Evolutionary conservation across 306 rosid genomes (phyloP).

Genomic region (Cicer pinnatifidum): DNA sequence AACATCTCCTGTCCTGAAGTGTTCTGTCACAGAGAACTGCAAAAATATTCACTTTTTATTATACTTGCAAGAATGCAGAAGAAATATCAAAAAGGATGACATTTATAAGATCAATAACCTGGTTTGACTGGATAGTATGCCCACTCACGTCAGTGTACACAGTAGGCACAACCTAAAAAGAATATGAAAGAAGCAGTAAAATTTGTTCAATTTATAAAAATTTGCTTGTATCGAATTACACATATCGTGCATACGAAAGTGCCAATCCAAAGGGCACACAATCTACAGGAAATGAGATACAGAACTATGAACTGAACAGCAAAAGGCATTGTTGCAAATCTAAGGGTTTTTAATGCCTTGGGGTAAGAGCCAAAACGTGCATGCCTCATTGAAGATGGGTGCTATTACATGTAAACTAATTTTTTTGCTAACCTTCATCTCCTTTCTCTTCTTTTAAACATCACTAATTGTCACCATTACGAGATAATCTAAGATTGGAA

Average conservation of each 20-base stretch:
- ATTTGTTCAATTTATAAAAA: conserved; percentile 6
- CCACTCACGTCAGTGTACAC: conserved; percentile 86
- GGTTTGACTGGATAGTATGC: conserved; percentile 88
- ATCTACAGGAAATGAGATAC: background rate
- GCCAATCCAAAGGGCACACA: conserved; percentile 9
- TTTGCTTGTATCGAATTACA: background rate
- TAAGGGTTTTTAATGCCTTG: background rate
- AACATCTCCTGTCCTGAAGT: conserved; percentile 70
- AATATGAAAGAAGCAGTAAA: conserved; percentile 33
- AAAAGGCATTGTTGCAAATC: background rate
- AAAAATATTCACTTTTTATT: conserved; percentile 41
- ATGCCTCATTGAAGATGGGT: background rate
- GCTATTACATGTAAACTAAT: background rate
- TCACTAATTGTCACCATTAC: too few relatives aligned
- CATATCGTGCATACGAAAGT: conserved; percentile 3
- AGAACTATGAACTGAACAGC: background rate
- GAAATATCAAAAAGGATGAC: conserved; percentile 1
- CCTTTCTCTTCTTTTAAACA: too few relatives aligned
- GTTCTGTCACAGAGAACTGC: conserved; percentile 99
- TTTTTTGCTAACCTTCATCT: too few relatives aligned
- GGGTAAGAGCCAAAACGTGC: background rate
- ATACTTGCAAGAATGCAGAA: conserved; percentile 19
- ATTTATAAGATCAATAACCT: conserved; percentile 58
- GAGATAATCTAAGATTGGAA: too few relatives aligned
- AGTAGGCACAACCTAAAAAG: conserved; percentile 87